phyloP scores from a whole-genome alignment of 345 rosid genomes.

The Leavenworthia alabamica region DNA sequence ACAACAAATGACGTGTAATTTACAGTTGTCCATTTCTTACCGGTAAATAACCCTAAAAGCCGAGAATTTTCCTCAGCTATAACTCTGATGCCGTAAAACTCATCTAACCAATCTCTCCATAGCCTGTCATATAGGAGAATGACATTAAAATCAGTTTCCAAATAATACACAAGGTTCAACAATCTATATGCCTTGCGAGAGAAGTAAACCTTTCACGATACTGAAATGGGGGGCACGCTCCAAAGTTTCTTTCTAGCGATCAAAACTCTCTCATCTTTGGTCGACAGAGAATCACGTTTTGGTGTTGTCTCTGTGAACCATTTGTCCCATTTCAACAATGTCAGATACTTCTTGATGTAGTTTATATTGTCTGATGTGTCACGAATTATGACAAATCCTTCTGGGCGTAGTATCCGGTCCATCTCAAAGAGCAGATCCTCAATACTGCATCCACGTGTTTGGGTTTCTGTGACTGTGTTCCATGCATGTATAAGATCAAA shows the following conservation, averaged over 20 bases:
- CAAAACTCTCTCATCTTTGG: slow-evolving; percentile 61
- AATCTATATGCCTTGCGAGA: not conserved
- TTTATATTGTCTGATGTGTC: slow-evolving; percentile 59
- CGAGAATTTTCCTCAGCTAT: slow-evolving; percentile 12
- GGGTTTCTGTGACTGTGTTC: slow-evolving; percentile 60
- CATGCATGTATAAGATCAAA: slow-evolving; percentile 94
- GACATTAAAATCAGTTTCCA: not conserved
- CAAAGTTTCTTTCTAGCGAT: slow-evolving; percentile 73
- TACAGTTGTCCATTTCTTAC: slow-evolving; percentile 16
- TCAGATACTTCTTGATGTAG: slow-evolving; percentile 46
- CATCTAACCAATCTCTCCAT: not conserved
- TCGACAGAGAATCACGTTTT: slow-evolving; percentile 57
- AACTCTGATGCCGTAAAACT: not conserved
- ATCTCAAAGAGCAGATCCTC: slow-evolving; percentile 87
- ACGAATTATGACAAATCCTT: slow-evolving; percentile 75
- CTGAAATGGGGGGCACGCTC: slow-evolving; percentile 24
- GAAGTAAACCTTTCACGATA: slow-evolving; percentile 11
- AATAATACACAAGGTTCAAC: not conserved
- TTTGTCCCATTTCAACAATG: slow-evolving; percentile 74
- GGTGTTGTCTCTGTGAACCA: slow-evolving; percentile 80
- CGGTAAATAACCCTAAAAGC: not conserved
- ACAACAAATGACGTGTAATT: slow-evolving; percentile 22
- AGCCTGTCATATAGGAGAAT: not conserved
- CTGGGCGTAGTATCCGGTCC: slow-evolving; percentile 84
- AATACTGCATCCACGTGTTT: slow-evolving; percentile 50